Base-by-base conservation (phyloP, 2,329 filamentous ascomycete genomes). In the Cladophialophora chaetospira region DNA sequence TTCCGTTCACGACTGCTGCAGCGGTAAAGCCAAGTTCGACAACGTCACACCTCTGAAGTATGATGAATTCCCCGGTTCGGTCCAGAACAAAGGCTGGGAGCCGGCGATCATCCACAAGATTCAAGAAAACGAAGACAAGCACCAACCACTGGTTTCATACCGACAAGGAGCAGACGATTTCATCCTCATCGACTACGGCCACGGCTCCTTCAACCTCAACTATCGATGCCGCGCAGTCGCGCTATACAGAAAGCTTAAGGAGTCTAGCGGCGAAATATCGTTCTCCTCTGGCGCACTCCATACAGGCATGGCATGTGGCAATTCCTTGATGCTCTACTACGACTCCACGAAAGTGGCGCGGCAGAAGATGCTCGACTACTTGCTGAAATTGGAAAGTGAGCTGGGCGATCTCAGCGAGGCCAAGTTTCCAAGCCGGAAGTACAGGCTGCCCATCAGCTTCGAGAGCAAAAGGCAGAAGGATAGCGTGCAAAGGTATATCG, bases 401-500 rank as follows among this genome's bases (percentile, higher is more conserved):
- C 65, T 78, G 2, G 72, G 72, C 11, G 74, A 77, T 51, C 66
- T 77, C 26, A 70, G 68, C 46, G 53, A 68, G 21, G 70, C 73
- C 31, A 75, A 71, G 17, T 69, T 79, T 40, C 74, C 76, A 29
- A 75, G 71, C 38, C 72, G 77, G 4, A 67, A 70, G n/a, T 77
- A 78, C 67, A 70, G 68, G 28, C 69, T 79, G 1, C 77, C 77
- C 0, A 67, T 79, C 25, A 73, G 71, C 3, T 77, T 79, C 58
- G 69, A 76, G 52, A 73, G 55, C 48, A 60, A 61, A 43, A 53
- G 55, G 26, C 65, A 63, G 50, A 67, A 75, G 17, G 77, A 81
- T 29, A 83, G 84, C 0, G 77, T 84, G 0, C 72, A 81, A 43
- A 77, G 84, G 3, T 88, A 88, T 68, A 80, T 80, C 66, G 80